Conservation (phyloP, 371 early-diverging fungal genomes). For the Mucor irregularis region DNA sequence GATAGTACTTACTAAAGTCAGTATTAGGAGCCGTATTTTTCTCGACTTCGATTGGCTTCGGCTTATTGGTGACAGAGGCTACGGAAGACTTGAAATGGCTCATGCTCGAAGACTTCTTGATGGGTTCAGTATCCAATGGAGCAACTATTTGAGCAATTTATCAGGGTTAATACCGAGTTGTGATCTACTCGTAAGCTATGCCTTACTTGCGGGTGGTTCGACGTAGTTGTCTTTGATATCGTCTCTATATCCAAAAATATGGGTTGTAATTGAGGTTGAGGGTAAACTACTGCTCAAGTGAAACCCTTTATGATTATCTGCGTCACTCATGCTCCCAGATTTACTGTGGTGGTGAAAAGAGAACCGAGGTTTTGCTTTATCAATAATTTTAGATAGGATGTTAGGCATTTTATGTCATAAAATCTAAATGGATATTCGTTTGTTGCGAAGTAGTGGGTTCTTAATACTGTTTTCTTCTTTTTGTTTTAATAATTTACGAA, state of each 20-base stretch:
- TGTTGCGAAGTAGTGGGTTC: no score
- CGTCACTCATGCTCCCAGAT: background rate
- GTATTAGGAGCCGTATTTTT: no score
- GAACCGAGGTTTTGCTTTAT: slow-evolving; percentile 25
- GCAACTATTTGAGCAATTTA: slow-evolving; percentile 10
- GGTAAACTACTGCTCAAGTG: slow-evolving; percentile 1
- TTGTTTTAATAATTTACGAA: no score
- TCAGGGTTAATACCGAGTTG: no score
- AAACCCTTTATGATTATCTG: slow-evolving; percentile 4
- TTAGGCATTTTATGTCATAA: slow-evolving; percentile 16
- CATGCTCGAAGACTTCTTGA: no score
- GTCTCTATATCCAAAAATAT: slow-evolving; percentile 24
- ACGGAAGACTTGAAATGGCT: no score
- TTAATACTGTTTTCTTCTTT: no score
- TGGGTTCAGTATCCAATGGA: slow-evolving; percentile 17
- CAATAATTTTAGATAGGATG: slow-evolving; percentile 22
- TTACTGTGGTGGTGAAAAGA: slow-evolving; percentile 9
- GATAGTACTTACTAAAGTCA: background rate
- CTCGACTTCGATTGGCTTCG: no score
- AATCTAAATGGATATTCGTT: no score
- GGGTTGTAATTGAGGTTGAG: background rate
- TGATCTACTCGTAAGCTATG: no score
- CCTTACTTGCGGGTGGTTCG: slow-evolving; percentile 23
- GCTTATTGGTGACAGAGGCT: no score
- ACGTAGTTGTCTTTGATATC: slow-evolving; percentile 17